Conservation (phyloP, 2,329 filamentous ascomycete species). For the Alternaria solani region DNA sequence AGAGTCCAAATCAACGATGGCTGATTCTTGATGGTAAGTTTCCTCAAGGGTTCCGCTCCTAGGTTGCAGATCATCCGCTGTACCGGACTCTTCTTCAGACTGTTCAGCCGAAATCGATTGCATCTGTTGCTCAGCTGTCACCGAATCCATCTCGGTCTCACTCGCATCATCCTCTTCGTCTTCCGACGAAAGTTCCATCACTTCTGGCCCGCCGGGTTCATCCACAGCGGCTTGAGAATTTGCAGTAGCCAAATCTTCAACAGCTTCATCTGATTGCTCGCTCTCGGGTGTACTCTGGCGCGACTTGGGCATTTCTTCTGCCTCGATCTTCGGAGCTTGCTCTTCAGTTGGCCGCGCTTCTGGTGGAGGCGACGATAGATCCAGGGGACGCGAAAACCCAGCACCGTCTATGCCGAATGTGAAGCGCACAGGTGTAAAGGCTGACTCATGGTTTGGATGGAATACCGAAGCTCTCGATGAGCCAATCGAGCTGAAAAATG, state of each 20-base stretch:
- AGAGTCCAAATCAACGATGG: constrained; percentile 37
- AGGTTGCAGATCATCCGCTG: background rate
- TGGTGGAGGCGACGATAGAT: constrained; percentile 29
- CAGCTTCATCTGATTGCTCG: background rate
- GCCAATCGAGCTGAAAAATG: constrained; percentile 46
- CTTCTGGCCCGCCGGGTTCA: constrained; percentile 9
- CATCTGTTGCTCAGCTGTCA: background rate
- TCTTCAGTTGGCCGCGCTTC: constrained; percentile 10
- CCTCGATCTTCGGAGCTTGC: background rate
- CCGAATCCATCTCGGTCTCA: background rate
- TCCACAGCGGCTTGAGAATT: background rate
- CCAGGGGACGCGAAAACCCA: constrained; percentile 31
- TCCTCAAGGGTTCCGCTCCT: background rate
- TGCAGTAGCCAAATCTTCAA: background rate
- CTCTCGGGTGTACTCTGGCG: background rate
- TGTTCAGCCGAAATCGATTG: background rate
- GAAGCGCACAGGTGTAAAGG: constrained; percentile 48
- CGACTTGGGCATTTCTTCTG: background rate
- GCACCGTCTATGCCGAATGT: constrained; percentile 47
- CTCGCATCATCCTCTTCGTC: background rate
- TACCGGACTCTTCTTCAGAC: background rate
- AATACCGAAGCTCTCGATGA: constrained; percentile 31
- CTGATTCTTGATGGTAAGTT: constrained; percentile 4
- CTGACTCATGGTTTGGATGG: constrained; percentile 45
- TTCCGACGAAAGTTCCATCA: constrained; percentile 24